Conservation (phyloP, 352 stramenopile species). For the Pythium aquatile region DNA sequence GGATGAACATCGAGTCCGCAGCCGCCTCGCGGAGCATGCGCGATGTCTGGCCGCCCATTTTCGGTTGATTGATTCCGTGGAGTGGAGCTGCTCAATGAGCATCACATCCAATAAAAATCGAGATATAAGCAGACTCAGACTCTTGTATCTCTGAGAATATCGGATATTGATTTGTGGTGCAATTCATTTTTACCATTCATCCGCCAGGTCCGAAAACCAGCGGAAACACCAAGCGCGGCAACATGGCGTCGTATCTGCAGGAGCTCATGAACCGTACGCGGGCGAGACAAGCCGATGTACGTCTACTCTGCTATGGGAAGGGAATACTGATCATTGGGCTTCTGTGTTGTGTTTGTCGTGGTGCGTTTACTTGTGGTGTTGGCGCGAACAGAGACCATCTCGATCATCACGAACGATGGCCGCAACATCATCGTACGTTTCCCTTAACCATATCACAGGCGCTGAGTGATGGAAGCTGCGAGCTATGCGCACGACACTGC, state of each 20-base stretch:
- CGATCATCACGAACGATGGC: slow-evolving; percentile 93
- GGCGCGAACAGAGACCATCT: slow-evolving; percentile 75
- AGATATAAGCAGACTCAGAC: slow-evolving; percentile 22
- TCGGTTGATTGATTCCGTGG: slow-evolving; percentile 1
- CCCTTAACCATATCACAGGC: not conserved
- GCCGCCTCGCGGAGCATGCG: slow-evolving; percentile 78
- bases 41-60: slow-evolving; percentile 77
- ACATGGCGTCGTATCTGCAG: slow-evolving; percentile 82
- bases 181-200: slow-evolving; percentile 25
- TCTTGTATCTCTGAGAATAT: slow-evolving; percentile 9
- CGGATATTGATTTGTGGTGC: slow-evolving; percentile 26
- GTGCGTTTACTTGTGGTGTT: not conserved
- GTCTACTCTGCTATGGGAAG: not conserved
- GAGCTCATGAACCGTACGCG: slow-evolving; percentile 82
- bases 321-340: not conserved
- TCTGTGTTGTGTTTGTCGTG: not conserved
- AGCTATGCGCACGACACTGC: not conserved
- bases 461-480: not conserved
- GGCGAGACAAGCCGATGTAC: not conserved
- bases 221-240: slow-evolving; percentile 14
- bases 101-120: not conserved
- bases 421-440: slow-evolving; percentile 90
- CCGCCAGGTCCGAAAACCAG: not conserved
- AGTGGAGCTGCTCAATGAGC: not conserved
- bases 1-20: slow-evolving; percentile 77